Evolutionary conservation across 1,284 basidiomycete species (phyloP).

Genomic region (Ceratorhiza oryzae-sativae): DNA sequence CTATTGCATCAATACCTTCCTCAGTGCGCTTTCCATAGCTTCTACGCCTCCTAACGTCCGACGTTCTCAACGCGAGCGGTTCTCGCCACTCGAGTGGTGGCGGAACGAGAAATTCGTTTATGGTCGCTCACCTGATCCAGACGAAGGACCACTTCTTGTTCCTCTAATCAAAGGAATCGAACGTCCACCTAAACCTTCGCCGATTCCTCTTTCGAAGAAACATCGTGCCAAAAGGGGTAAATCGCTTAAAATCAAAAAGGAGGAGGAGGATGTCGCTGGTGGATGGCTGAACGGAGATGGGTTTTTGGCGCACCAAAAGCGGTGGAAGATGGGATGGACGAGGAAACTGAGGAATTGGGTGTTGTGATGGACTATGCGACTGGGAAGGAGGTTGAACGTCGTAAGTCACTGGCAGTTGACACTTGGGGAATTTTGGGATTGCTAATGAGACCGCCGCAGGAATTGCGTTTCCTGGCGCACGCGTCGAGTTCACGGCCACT

Average conservation of each 20-base stretch:
- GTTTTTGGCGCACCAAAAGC: slow-evolving; percentile 41
- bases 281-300: slow-evolving; percentile 44
- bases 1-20: neutral
- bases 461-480: slow-evolving; percentile 46
- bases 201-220: slow-evolving; percentile 61
- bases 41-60: slow-evolving; percentile 59
- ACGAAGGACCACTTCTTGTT: slow-evolving; percentile 63
- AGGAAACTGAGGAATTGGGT: slow-evolving; percentile 72
- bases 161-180: slow-evolving; percentile 85
- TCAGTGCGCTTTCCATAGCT: neutral
- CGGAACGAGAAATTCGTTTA: slow-evolving; percentile 90
- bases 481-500: slow-evolving; percentile 58
- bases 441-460: slow-evolving; percentile 55
- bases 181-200: slow-evolving; percentile 73
- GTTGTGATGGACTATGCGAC: slow-evolving; percentile 74
- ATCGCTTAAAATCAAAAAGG: slow-evolving; percentile 49
- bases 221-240: slow-evolving; percentile 53
- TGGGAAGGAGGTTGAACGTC: slow-evolving; percentile 66
- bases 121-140: slow-evolving; percentile 60
- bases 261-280: slow-evolving; percentile 52
- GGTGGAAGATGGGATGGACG: slow-evolving; percentile 89
- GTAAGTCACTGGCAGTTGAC: slow-evolving; percentile 58
- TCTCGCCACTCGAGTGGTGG: slow-evolving; percentile 90
- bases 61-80: slow-evolving; percentile 74
- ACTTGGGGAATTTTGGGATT: slow-evolving; percentile 4